Conservation (phyloP, 768 basidiomycete genomes). For the Mycena galericulata region DNA sequence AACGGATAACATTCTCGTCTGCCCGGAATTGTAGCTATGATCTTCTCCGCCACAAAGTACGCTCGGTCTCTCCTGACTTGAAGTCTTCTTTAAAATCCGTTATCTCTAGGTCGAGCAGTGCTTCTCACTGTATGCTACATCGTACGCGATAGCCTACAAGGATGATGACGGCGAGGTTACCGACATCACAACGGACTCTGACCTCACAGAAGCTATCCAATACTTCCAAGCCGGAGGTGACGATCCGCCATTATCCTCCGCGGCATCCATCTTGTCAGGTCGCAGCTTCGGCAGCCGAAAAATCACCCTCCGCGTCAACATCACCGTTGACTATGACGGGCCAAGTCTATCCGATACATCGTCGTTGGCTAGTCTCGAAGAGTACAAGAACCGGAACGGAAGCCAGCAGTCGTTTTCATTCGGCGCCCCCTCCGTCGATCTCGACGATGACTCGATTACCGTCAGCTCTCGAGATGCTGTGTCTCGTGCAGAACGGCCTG, state of each 20-base stretch:
- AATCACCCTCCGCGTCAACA: slow-evolving; percentile 81
- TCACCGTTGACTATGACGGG: slow-evolving; percentile 91
- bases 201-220: slow-evolving; percentile 87
- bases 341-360: slow-evolving; percentile 91
- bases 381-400: slow-evolving; percentile 69
- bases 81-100: slow-evolving; percentile 17
- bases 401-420: slow-evolving; percentile 69
- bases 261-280: slow-evolving; percentile 80
- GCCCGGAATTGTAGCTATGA: slow-evolving; percentile 85
- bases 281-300: slow-evolving; percentile 75
- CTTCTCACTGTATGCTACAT: slow-evolving; percentile 77
- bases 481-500: slow-evolving; percentile 36
- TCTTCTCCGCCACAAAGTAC: slow-evolving; percentile 78
- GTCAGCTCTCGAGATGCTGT: slow-evolving; percentile 75
- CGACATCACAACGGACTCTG: slow-evolving; percentile 74
- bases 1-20: slow-evolving; percentile 83
- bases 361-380: slow-evolving; percentile 83
- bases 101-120: slow-evolving; percentile 81
- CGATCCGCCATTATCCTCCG: slow-evolving; percentile 77
- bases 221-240: slow-evolving; percentile 86
- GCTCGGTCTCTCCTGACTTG: slow-evolving; percentile 36
- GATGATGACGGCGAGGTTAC: slow-evolving; percentile 90
- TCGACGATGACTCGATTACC: slow-evolving; percentile 81
- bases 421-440: slow-evolving; percentile 54
- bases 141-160: slow-evolving; percentile 83